Percentiles rank a stretch among this genome's conserved stretches.
These are phyloP conservation scores for Aspergillus diversus DNA, from an alignment of 495 filamentous ascomycete genomes.

Conservation along the genomic window DNA sequence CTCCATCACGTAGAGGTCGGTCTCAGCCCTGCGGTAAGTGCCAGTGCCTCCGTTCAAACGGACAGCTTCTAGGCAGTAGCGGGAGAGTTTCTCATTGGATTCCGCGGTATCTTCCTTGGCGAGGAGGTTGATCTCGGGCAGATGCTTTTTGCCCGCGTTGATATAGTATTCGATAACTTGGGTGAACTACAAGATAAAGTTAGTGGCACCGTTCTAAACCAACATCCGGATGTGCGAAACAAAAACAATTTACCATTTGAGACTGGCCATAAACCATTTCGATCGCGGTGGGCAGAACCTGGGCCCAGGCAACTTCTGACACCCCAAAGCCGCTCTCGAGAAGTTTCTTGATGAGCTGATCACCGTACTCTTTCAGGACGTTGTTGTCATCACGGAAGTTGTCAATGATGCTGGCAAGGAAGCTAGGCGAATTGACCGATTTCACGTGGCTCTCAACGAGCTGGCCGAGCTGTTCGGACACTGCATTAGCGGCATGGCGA, in stretches of 20 bases:
- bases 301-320: conserved; percentile 73
- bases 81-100: conserved; percentile 53
- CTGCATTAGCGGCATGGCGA: conserved; percentile 62
- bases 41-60: conserved; percentile 65
- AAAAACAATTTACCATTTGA: conserved; percentile 50
- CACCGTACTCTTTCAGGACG: conserved; percentile 67
- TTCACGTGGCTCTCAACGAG: conserved; percentile 69
- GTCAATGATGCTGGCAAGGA: conserved; percentile 59
- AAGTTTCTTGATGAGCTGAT: conserved; percentile 68
- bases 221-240: too few relatives aligned
- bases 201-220: not conserved
- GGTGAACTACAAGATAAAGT: conserved; percentile 52
- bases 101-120: conserved; percentile 51
- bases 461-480: conserved; percentile 64
- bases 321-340: conserved; percentile 65
- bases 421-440: conserved; percentile 57
- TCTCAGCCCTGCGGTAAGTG: conserved; percentile 54
- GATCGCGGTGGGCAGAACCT: conserved; percentile 65
- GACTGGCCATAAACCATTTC: conserved; percentile 71
- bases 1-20: conserved; percentile 52
- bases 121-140: conserved; percentile 61
- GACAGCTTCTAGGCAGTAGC: conserved; percentile 57
- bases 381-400: conserved; percentile 57
- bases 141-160: conserved; percentile 56
- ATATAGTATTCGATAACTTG: conserved; percentile 83